Percentiles rank a stretch among this genome's conserved stretches.
These are phyloP conservation scores for Coriolopsis trogii DNA, from an alignment of 1,284 basidiomycete species.

Conservation along the genomic window DNA sequence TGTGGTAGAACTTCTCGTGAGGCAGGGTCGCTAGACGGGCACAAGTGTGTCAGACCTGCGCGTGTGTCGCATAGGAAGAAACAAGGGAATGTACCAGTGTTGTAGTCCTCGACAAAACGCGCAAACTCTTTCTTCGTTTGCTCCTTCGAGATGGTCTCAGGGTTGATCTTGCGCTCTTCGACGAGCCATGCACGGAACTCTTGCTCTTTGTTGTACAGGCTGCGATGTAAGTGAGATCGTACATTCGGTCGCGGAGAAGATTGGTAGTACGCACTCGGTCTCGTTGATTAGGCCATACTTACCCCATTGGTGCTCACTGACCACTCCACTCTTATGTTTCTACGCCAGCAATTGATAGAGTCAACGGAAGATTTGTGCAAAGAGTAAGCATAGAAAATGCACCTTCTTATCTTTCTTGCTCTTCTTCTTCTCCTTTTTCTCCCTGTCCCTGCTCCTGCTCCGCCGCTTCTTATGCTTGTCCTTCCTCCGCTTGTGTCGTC, in stretches of 20 bases:
- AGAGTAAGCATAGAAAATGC: slow-evolving; percentile 4
- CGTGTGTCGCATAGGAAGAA: not conserved
- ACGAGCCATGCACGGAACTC: slow-evolving; percentile 91
- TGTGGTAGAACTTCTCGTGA: slow-evolving; percentile 91
- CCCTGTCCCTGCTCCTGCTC: slow-evolving; percentile 51
- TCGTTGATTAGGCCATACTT: slow-evolving; percentile 87
- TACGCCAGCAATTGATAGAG: slow-evolving; percentile 27
- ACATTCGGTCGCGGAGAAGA: not conserved
- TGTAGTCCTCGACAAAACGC: slow-evolving; percentile 82
- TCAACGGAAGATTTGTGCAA: slow-evolving; percentile 1
- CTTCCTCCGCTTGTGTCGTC: slow-evolving; percentile 43
- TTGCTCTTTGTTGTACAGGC: slow-evolving; percentile 76
- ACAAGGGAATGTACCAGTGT: slow-evolving; percentile 63
- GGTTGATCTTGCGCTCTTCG: slow-evolving; percentile 87
- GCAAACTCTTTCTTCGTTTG: slow-evolving; percentile 84
- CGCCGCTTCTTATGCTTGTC: slow-evolving; percentile 45
- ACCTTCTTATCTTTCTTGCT: slow-evolving; percentile 73
- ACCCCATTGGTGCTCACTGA: slow-evolving; percentile 73
- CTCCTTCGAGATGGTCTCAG: slow-evolving; percentile 82
- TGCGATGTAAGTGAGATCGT: slow-evolving; percentile 31
- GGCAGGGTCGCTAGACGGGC: slow-evolving; percentile 72
- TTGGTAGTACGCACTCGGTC: slow-evolving; percentile 63
- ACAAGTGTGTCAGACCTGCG: slow-evolving; percentile 5
- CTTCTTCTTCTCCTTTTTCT: slow-evolving; percentile 63
- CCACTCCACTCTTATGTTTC: slow-evolving; percentile 61